Conservation (phyloP, 1,139 yeast species). For the Candida sanyaensis region DNA sequence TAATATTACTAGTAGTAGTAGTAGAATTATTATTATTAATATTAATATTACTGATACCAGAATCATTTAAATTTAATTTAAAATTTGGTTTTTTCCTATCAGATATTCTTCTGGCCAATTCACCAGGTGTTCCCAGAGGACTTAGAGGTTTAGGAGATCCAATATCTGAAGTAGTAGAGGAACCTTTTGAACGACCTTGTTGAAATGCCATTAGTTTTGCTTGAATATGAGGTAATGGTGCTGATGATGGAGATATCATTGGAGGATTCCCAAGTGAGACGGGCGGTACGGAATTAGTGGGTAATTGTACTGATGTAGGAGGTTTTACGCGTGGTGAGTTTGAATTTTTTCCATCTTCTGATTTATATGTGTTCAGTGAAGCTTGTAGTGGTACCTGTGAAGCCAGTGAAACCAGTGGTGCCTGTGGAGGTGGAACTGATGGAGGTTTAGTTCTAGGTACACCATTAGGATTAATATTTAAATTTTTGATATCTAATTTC, state of each 20-base stretch:
- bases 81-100: conserved; percentile 44
- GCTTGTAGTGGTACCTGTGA: not conserved
- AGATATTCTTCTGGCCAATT: conserved; percentile 36
- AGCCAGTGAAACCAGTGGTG: too few species aligned
- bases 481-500: conserved; percentile 3
- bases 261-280: conserved; percentile 1
- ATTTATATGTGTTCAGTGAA: not conserved
- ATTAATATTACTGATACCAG: not conserved
- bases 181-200: conserved; percentile 52
- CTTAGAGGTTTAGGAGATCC: conserved; percentile 1
- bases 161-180: conserved; percentile 5
- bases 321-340: not conserved
- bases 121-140: conserved; percentile 30
- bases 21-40: too few species aligned
- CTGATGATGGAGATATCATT: conserved; percentile 2
- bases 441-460: conserved; percentile 5
- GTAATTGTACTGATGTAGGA: not conserved
- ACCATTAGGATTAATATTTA: not conserved
- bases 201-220: conserved; percentile 77
- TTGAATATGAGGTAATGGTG: conserved; percentile 44
- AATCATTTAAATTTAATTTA: conserved; percentile 32
- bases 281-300: not conserved
- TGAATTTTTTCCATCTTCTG: not conserved
- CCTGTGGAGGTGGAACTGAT: conserved; percentile 3
- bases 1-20: too few species aligned